Evolutionary conservation across 257 asterid genomes (phyloP), one percentile per base, ranked within the genome.

Genomic region (Voacanga thouarsii): DNA sequence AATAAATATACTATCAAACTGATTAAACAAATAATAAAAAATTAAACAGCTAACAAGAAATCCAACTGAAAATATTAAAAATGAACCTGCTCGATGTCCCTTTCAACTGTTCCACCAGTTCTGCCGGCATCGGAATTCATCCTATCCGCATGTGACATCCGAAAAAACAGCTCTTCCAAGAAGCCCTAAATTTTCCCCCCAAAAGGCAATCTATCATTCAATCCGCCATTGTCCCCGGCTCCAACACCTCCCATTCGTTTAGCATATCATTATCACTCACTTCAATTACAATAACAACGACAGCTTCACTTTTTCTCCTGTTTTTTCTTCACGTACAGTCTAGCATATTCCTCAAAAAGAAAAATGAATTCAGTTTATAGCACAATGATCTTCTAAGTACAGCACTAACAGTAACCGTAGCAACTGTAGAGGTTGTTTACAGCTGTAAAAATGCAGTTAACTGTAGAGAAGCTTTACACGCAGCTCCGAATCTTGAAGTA

Each of bases 51-150:
- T 59, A 79, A n/a, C 68, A 12, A 33, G 57, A 78, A 37, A 66
- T 66, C 39, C 23, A 67, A 23, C 73, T 41, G 50, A 41, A 63
- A 43, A 7, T 66, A 6, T 12, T 47, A 83, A 72, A 47, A 23
- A 24, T 2, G 19, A 74, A 89, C 97, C 97, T 92, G 95, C 75
- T 92, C 97, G 50, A 86, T 86, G 82, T 92, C 97, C 82, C 96
- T 92, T 85, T 90, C 97, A 26, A 83, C 93, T 21, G 89, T 77
- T 64, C 93, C 96, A 80, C 89, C 94, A 85, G 86, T 81, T 79
- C 94, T 83, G 75, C 81, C 79, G 57, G 75, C 91, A 81, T 92
- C 97, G 68, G 94, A 81, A 85, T 81, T 88, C 97, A 90, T 90
- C 89, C 92, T 90, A 87, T 86, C 89, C 82, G 81, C 80, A 78